These are phyloP conservation scores for Lolium perenne DNA, from an alignment of 176 grass and related monocot species.

Conservation along the genomic window DNA sequence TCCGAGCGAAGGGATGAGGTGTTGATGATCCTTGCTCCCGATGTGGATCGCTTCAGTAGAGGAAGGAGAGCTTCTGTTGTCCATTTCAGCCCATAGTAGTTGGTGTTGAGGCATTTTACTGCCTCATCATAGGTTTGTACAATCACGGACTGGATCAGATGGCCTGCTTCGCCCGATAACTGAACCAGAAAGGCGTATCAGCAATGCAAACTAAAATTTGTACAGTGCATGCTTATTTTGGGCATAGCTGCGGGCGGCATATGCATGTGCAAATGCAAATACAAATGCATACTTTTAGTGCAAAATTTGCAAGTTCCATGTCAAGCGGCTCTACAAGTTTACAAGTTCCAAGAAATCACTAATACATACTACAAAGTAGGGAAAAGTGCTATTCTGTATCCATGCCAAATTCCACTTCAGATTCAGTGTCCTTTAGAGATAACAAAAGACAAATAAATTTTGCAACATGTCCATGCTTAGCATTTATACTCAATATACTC, in stretches of 20 bases:
- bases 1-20: slow-evolving; percentile 69
- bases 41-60: slow-evolving; percentile 64
- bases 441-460: too few species aligned
- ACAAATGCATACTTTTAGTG: not conserved
- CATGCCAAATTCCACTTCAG: too few species aligned
- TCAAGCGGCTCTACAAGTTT: too few species aligned
- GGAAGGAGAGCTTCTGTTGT: slow-evolving; percentile 71
- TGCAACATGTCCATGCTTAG: too few species aligned
- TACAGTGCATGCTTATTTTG: too few species aligned
- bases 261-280: too few species aligned
- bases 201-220: not conserved
- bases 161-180: slow-evolving; percentile 65
- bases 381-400: too few species aligned
- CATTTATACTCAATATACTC: too few species aligned
- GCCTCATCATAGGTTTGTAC: slow-evolving; percentile 50
- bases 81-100: slow-evolving; percentile 66
- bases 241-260: too few species aligned
- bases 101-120: slow-evolving; percentile 52
- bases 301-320: not conserved
- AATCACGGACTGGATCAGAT: slow-evolving; percentile 54
- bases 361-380: too few species aligned
- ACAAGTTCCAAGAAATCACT: too few species aligned
- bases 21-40: slow-evolving; percentile 78
- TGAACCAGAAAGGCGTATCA: slow-evolving; percentile 30
- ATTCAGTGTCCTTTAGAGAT: too few species aligned